Evolutionary conservation across 2,329 filamentous ascomycete genomes (phyloP), one percentile per base, ranked within the genome.

Genomic region (Clarireedia paspali): DNA sequence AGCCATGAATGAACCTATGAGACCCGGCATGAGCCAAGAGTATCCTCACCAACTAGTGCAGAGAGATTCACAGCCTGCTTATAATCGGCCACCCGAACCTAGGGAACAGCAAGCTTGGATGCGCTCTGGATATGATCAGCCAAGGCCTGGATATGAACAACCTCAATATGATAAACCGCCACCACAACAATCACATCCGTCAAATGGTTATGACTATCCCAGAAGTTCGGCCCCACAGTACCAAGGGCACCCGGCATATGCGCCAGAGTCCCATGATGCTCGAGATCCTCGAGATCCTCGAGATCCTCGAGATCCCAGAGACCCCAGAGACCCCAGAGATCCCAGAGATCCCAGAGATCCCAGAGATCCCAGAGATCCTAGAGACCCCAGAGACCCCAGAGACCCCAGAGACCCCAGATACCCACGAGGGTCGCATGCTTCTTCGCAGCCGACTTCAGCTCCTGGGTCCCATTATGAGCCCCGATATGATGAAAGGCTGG

Each of bases 341-440:
- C 30, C 30, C 12, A 12, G 30, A 34, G 30, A 34, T 4, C 10
- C 30, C 12, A 34, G 30, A 34, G 30, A 34, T 2, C 30, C 30
- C 0, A 34, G 30, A 34, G 30, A 34, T 4, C 30, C 30, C 4
- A 34, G 64, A 39, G 20, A 20, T 26, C 55, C 30, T 1, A 34
- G 30, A 34, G 30, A 34, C 14, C 30, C 30, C 14, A 12, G 30
- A 34, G 30, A 34, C 10, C 10, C 30, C 12, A 34, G 30, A 34
- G 30, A 34, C 10, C 30, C 30, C 1, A 34, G 30, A 34, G 30
- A 34, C 30, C 30, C 30, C 4, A 34, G 64, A 39, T 65, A 65
- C 54, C 57, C 62, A 26, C 74, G 74, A 50, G 69, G 70, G 17
- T 67, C 71, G 24, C 71, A 63, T 6, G 58, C 69, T 15, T 67